Evolutionary conservation across 352 stramenopile genomes (phyloP), one percentile per base, ranked within the genome.

Genomic region (Globisporangium camurandrum): DNA sequence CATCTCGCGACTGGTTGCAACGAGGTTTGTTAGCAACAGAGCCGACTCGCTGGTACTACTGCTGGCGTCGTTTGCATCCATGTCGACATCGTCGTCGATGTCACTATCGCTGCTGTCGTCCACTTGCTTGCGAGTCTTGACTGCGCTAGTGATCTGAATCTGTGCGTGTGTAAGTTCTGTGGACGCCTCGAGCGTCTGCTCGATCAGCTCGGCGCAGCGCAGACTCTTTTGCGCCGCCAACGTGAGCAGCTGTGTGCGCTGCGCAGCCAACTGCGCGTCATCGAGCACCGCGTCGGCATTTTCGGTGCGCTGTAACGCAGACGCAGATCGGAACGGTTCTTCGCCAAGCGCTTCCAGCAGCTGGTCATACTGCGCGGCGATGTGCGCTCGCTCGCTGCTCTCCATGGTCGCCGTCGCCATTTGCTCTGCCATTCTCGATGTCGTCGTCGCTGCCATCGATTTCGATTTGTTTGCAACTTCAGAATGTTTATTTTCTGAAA

Each of bases 201-300:
- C 74, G 22, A 94, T 87, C 42, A 94, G 66, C 51, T 90, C 69
- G 5, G 77, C 83, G 49, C 80, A 89, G 2, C 69, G 78, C 45
- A 92, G 40, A 34, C 76, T 89, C 53, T 78, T 84, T 19, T 75
- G 54, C 0, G 70, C 68, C 4, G 67, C 72, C 22, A 49, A 46
- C 17, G 54, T 54, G 19, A 90, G 44, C 51, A 86, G 37, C 37
- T 69, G 44, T 51, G 63, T 59, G 23, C 69, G 59, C 46, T 78
- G 46, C 41, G 66, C 61, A 17, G 58, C 50, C 12, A 46, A 54
- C 8, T 55, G 48, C 1, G 45, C 61, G 3, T 57, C 54, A 2
- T 64, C 54, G n/a, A 67, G 47, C 17, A 55, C 57, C 20, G 50
- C 61, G 28, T 51, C 63, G 26, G 66, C 42, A 8, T 79, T 71